A percentile compares a stretch with the other conserved stretches of the same genome.
phyloP scores from a whole-genome alignment of 176 grass and related monocot genomes.

The Musa beccarii region DNA sequence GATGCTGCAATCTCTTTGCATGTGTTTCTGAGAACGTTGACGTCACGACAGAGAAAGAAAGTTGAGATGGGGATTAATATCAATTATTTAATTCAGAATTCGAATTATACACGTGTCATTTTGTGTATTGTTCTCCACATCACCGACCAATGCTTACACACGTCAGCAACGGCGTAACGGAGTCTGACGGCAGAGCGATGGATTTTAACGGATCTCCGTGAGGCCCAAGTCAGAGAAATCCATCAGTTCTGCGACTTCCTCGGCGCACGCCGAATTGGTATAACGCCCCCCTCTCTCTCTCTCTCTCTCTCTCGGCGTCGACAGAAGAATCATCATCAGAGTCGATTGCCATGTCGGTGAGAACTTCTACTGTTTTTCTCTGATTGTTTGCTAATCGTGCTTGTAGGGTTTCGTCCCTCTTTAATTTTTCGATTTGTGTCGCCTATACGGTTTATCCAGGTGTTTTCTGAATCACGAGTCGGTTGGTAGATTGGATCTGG shows the following conservation, averaged over 20 bases:
- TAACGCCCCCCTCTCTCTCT: neutral
- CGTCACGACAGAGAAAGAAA: neutral
- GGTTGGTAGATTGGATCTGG: neutral
- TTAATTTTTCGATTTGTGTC: neutral
- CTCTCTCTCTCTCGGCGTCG: neutral
- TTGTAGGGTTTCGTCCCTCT: neutral
- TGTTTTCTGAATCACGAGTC: neutral
- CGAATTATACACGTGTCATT: too few relatives aligned
- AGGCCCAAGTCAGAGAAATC: neutral
- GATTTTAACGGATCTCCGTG: neutral
- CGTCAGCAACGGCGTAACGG: neutral
- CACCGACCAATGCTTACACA: neutral
- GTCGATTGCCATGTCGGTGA: conserved; percentile 8
- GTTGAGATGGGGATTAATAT: conserved; percentile 9
- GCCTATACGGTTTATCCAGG: neutral
- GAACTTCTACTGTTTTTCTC: neutral
- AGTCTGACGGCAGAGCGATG: neutral
- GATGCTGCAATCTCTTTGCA: too few relatives aligned
- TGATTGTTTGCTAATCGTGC: neutral
- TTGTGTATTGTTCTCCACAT: too few relatives aligned
- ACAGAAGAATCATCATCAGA: neutral
- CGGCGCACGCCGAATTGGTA: too few relatives aligned
- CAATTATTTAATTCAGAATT: too few relatives aligned
- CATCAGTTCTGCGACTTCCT: too few relatives aligned
- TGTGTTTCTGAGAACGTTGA: too few relatives aligned